phyloP scores from a whole-genome alignment of 495 filamentous ascomycete species.

The Pseudevernia furfuracea region DNA sequence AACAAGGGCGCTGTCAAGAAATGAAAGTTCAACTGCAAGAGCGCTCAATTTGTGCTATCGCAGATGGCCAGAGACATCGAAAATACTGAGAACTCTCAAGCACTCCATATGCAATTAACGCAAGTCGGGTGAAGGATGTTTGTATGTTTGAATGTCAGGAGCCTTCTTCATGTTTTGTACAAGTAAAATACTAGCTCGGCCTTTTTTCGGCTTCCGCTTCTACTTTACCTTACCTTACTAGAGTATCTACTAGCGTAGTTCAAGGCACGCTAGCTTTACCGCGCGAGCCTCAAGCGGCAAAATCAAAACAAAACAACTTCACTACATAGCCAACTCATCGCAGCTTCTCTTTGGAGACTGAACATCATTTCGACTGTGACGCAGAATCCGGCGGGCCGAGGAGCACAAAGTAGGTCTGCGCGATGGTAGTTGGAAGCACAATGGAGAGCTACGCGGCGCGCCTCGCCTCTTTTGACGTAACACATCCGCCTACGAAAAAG shows the following conservation, averaged over 20 bases:
- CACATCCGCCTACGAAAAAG: constrained; percentile 53
- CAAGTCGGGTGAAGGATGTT: neutral
- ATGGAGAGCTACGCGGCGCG: constrained; percentile 64
- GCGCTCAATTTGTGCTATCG: constrained; percentile 4
- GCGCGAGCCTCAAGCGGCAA: constrained; percentile 1
- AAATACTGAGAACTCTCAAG: neutral
- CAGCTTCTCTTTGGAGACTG: neutral
- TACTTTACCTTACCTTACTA: too few relatives aligned
- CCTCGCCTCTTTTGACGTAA: constrained; percentile 62
- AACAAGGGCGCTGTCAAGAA: neutral
- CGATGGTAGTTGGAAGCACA: constrained; percentile 1
- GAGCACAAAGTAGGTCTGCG: neutral
- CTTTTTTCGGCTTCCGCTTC: neutral
- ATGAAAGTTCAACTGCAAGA: neutral
- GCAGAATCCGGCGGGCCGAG: neutral
- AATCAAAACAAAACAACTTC: constrained; percentile 5
- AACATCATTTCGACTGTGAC: neutral
- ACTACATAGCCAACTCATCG: neutral
- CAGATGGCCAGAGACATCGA: neutral
- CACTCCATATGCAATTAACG: constrained; percentile 8
- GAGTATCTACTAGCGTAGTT: neutral
- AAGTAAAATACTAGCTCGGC: neutral
- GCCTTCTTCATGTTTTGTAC: constrained; percentile 1
- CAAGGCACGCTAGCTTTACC: neutral
- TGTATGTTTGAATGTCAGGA: neutral